phyloP scores from a whole-genome alignment of 495 filamentous ascomycete genomes.

The Penicillium samsonianum region DNA sequence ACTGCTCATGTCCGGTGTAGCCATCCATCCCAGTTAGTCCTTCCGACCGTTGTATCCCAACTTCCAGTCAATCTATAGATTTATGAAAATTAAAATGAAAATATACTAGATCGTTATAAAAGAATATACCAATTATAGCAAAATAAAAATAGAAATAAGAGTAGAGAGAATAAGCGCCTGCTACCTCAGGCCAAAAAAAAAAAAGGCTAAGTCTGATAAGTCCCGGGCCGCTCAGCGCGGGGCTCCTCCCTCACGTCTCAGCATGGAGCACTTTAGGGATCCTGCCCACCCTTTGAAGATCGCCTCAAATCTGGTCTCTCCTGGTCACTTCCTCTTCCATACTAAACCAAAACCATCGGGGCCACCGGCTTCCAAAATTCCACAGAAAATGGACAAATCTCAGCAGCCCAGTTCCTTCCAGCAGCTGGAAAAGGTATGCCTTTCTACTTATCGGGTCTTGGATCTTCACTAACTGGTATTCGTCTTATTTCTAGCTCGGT shows the following conservation, averaged over 20 bases:
- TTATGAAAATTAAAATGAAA: not conserved
- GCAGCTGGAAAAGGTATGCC: conserved; percentile 83
- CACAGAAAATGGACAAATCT: conserved; percentile 76
- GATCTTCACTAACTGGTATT: conserved; percentile 20
- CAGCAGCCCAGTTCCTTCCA: conserved; percentile 94
- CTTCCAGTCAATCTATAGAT: conserved; percentile 27
- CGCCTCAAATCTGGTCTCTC: conserved; percentile 40
- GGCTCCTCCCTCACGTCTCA: conserved; percentile 30
- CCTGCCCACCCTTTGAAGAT: conserved; percentile 33
- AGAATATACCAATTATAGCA: not conserved
- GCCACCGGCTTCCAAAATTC: conserved; percentile 8
- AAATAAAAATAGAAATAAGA: not conserved
- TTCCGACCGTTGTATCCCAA: conserved; percentile 38
- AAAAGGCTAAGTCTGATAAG: conserved; percentile 18
- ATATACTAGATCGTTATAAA: not conserved
- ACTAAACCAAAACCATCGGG: conserved; percentile 22
- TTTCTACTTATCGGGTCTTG: not conserved
- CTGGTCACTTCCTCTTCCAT: conserved; percentile 40
- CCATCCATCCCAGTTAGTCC: conserved; percentile 38
- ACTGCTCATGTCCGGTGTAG: conserved; percentile 41
- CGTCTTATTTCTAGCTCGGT: conserved; percentile 60
- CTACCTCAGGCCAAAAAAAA: conserved; percentile 10
- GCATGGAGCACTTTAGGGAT: conserved; percentile 30
- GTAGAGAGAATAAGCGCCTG: not conserved
- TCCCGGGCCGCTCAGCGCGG: conserved; percentile 25